Evolutionary conservation across 1,139 yeast species (phyloP), one percentile per base, ranked within the genome.

Genomic region (Kluyveromyces sp.): DNA sequence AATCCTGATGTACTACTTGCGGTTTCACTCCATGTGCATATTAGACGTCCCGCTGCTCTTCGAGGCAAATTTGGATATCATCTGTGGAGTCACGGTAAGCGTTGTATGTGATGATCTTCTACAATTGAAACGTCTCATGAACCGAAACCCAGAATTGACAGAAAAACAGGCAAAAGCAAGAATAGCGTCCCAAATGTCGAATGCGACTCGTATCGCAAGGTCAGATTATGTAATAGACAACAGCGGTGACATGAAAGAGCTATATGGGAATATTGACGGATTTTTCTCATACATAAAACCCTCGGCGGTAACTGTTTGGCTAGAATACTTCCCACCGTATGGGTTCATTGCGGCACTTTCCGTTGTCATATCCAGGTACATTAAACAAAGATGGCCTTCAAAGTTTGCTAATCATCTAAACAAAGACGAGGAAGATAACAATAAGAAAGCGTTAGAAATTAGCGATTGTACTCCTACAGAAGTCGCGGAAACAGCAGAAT

Each of bases 11-110:
- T 78, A 78, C n/a, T 89, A 87, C 70, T 22, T 76, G 58, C 45
- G 62, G 58, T 66, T 78, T 9, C 51, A 65, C 35, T 63, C 69
- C 13, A 55, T 87, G 57, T 88, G 89, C 12, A 68, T 94, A 0
- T 65, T 92, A 46, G 99, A 94, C 57, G 92, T 92, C 2, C 99
- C 99, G 0, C 67, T 94, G 33, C 68, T 94, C 25, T 92, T 85
- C 63, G 98, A 94, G 60, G 74, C 88, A 30, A 77, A 79, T 1
- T 69, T 92, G 52, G 78, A 86, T 58, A 59, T 65, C 45, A 65
- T 83, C 28, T 89, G 97, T 61, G 95, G 94, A 0, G 61, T 69
- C 7, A 75, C 83, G 0, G 63, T 92, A 1, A 80, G 86, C 3
- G 88, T 89, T 0, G 44, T 58, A 9, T 84, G 95, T 52, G 67